Evolutionary conservation across 352 stramenopile genomes (phyloP).

Genomic region (Albugo laibachii): DNA sequence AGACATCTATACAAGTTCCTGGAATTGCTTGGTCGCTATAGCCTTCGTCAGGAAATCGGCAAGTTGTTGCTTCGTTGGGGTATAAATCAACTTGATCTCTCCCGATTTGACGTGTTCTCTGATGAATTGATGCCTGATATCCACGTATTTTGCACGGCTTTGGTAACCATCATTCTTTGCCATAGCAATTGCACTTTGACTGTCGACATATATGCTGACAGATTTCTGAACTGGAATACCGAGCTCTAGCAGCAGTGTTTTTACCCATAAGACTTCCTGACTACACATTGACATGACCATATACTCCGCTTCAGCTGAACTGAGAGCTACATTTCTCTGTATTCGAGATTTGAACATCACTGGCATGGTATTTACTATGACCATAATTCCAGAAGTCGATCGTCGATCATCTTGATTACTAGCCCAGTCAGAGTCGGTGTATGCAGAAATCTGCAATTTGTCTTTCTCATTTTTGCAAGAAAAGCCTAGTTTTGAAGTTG

Average conservation of each 20-base stretch:
- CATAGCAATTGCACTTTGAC: slow-evolving; percentile 8
- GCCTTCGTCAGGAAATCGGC: too few species aligned
- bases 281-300: neutral
- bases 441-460: neutral
- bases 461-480: neutral
- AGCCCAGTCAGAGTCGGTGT: neutral
- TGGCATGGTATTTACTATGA: neutral
- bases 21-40: too few species aligned
- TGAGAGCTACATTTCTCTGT: neutral
- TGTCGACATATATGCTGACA: slow-evolving; percentile 1
- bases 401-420: neutral
- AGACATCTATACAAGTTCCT: too few species aligned
- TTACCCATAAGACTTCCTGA: neutral
- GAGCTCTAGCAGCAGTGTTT: neutral
- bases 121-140: too few species aligned
- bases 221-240: neutral
- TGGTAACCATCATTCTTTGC: slow-evolving; percentile 2
- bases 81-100: too few species aligned
- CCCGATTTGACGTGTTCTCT: too few species aligned
- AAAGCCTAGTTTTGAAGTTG: slow-evolving; percentile 1
- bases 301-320: neutral
- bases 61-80: too few species aligned
- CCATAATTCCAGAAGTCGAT: neutral
- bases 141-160: slow-evolving; percentile 6
- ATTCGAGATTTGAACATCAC: neutral